Conservation (phyloP, 768 basidiomycete species). For the Collybia nuda region DNA sequence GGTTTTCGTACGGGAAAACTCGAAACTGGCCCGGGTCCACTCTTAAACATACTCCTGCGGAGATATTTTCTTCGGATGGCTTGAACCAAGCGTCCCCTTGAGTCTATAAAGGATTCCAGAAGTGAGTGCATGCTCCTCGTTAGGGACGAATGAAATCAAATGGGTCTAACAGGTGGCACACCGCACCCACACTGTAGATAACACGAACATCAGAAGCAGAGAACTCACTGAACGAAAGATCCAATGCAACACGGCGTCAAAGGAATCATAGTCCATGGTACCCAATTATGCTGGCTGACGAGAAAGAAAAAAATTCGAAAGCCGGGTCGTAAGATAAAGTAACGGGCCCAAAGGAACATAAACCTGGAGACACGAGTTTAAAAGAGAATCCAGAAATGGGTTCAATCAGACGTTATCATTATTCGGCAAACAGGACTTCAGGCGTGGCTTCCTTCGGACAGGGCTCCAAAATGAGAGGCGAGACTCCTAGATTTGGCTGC, state of each 20-base stretch:
- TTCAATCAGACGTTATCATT: slow-evolving; percentile 29
- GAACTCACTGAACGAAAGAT: slow-evolving; percentile 68
- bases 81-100: slow-evolving; percentile 87
- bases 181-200: background rate
- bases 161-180: background rate
- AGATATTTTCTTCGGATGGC: slow-evolving; percentile 78
- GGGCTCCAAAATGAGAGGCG: slow-evolving; percentile 18
- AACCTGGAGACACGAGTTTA: slow-evolving; percentile 31
- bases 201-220: background rate
- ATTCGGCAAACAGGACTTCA: slow-evolving; percentile 27
- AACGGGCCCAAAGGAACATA: slow-evolving; percentile 25
- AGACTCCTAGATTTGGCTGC: slow-evolving; percentile 25
- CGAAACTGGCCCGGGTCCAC: slow-evolving; percentile 70
- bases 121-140: slow-evolving; percentile 7
- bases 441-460: slow-evolving; percentile 22
- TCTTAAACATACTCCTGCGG: slow-evolving; percentile 76
- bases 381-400: slow-evolving; percentile 30
- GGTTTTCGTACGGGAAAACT: slow-evolving; percentile 85
- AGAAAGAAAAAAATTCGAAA: slow-evolving; percentile 17
- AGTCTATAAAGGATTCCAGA: slow-evolving; percentile 42
- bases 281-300: slow-evolving; percentile 31
- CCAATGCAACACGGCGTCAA: slow-evolving; percentile 77
- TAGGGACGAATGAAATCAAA: background rate
- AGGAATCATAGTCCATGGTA: slow-evolving; percentile 76
- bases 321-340: slow-evolving; percentile 33